A percentile compares a stretch with the other conserved stretches of the same genome.
These are phyloP conservation scores for Mucor plumbeus DNA, from an alignment of 371 early-diverging fungal genomes.

Conservation along the genomic window DNA sequence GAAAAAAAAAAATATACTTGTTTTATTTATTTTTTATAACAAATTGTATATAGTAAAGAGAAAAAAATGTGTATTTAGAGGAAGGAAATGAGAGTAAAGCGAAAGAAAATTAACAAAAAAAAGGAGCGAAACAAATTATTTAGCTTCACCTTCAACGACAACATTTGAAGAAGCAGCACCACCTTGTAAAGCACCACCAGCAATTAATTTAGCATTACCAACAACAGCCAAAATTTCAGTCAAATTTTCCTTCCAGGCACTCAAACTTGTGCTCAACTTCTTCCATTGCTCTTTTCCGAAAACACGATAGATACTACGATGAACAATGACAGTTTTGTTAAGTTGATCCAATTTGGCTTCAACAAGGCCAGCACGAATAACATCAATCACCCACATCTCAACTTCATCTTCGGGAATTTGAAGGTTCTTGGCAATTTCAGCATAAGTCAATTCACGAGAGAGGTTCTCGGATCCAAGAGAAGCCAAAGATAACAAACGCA, in stretches of 20 bases:
- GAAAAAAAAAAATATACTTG: conserved; percentile 6
- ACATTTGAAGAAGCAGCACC: conserved; percentile 41
- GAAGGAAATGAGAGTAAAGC: neutral
- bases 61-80: neutral
- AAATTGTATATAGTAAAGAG: neutral
- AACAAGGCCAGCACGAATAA: conserved; percentile 89
- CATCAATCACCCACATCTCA: conserved; percentile 93
- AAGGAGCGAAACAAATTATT: conserved; percentile 5
- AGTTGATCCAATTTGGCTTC: conserved; percentile 95
- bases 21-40: conserved; percentile 5
- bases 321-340: conserved; percentile 72
- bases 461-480: conserved; percentile 79
- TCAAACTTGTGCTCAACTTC: conserved; percentile 69
- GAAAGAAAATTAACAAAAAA: conserved; percentile 1
- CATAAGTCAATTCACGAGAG: conserved; percentile 73
- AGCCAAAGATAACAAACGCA: conserved; percentile 86
- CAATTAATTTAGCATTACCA: conserved; percentile 80
- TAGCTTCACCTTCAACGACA: conserved; percentile 40
- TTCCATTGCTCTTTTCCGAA: conserved; percentile 87
- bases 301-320: conserved; percentile 85
- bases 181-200: conserved; percentile 52
- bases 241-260: conserved; percentile 83
- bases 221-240: conserved; percentile 81
- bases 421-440: conserved; percentile 74
- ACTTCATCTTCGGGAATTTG: conserved; percentile 83